Base-by-base conservation (phyloP, 164 flowering plant genomes). In the Piper betle region DNA sequence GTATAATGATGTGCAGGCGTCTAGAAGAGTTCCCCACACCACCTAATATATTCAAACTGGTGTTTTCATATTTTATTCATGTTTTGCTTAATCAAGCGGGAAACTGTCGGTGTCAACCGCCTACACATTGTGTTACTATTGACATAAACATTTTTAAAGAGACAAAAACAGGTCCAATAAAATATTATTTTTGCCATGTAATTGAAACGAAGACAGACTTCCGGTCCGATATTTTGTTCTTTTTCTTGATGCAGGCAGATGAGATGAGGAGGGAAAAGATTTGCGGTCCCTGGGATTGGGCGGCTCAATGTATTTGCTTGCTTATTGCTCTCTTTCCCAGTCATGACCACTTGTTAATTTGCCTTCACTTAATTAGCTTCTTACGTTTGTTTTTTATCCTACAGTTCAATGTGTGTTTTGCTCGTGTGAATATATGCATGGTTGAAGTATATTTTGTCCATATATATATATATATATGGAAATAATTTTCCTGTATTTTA, bases 71-170 rank as follows among this genome's bases (percentile, higher is more conserved):
- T 25, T 25, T 25, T 25, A 25, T 0, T 25, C 33, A 25, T 25
- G 33, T 25, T 33, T 25, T 55, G 58, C 39, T 55, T 55, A 16
- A 55, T 55, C 58, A 55, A 46, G 58, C 58, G 15, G 58, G 58
- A 55, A 55, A 55, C 58, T 55, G 37, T 55, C 58, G 3, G 58
- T 25, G 58, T 55, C 58, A 55, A 19, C 58, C 58, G 58, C 33
- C 33, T 25, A 55, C 50, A 46, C 15, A 46, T 46, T 46, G 7
- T 46, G 10, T 0, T 46, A 10, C 50, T 10, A 5, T 15, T 42
- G 46, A 42, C 10, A 10, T 25, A 25, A 1, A 25, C 33, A 25
- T 25, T 25, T 25, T 25, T 25, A 0, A 25, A 25, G 33, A 25
- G 33, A 25, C 33, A 25, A 25, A 0, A 25, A 25, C 33, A 25